Evolutionary conservation across 192 early-diverging fungal species (phyloP).

Genomic region (Coemansia sp.): DNA sequence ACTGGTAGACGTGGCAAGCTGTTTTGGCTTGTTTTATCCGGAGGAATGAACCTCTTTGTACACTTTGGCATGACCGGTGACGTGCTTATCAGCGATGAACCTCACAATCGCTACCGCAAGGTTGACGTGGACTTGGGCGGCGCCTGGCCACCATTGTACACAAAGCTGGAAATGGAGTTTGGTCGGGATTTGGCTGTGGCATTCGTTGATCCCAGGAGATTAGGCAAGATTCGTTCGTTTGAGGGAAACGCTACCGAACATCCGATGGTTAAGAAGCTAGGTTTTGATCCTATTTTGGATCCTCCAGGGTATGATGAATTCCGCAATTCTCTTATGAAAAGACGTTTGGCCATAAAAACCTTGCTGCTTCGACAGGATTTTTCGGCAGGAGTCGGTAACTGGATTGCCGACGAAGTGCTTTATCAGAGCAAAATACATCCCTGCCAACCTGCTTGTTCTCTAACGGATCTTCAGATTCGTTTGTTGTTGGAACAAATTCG

Average conservation of each 20-base stretch:
- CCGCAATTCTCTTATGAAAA: conserved; percentile 18
- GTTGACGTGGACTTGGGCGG: conserved; percentile 17
- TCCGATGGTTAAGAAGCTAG: conserved; percentile 59
- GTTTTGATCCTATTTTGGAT: conserved; percentile 69
- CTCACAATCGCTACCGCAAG: conserved; percentile 22
- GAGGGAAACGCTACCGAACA: conserved; percentile 46
- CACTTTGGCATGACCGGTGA: conserved; percentile 80
- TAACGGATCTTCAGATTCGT: conserved; percentile 50
- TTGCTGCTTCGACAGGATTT: conserved; percentile 74
- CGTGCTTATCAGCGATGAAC: conserved; percentile 19
- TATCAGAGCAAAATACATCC: conserved; percentile 75
- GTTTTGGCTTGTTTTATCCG: conserved; percentile 54
- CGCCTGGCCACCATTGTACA: conserved; percentile 68
- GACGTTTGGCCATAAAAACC: conserved; percentile 63
- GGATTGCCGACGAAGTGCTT: conserved; percentile 82
- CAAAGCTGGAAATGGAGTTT: conserved; percentile 59
- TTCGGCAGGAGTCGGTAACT: conserved; percentile 80
- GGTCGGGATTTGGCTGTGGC: conserved; percentile 22
- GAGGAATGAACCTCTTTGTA: conserved; percentile 37
- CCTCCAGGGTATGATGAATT: conserved; percentile 57
- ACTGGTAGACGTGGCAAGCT: conserved; percentile 73
- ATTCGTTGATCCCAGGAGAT: conserved; percentile 66
- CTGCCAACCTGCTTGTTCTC: conserved; percentile 44
- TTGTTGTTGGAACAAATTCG: conserved; percentile 49
- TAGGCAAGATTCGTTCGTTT: conserved; percentile 64